phyloP scores from a whole-genome alignment of 257 asterid species.

The Solanum peruvianum region DNA sequence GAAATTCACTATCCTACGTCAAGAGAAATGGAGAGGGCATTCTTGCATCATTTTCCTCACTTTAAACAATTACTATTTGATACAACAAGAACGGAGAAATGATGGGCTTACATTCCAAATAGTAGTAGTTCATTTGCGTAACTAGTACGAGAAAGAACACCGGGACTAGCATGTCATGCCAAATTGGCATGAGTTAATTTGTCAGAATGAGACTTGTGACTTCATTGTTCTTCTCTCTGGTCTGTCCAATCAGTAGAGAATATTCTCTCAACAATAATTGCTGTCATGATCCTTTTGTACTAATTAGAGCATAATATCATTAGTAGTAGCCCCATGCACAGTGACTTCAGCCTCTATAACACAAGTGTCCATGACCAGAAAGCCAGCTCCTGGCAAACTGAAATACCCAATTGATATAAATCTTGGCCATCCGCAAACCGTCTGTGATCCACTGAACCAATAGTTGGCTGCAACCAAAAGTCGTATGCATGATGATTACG shows the following conservation, averaged over 20 bases:
- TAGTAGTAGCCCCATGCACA: conserved; percentile 35
- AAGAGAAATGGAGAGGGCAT: background rate
- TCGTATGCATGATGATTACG: background rate
- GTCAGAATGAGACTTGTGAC: background rate
- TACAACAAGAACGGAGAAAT: background rate
- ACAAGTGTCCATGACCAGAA: conserved; percentile 31
- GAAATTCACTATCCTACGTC: background rate
- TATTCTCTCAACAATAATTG: background rate
- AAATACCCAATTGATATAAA: conserved; percentile 33
- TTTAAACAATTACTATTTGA: background rate
- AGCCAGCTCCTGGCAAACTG: conserved; percentile 12
- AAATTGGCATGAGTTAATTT: background rate
- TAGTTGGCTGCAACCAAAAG: conserved; percentile 36
- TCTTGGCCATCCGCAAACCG: conserved; percentile 51
- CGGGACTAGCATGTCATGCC: background rate
- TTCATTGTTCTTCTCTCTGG: background rate
- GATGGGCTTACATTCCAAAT: background rate
- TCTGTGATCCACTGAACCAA: conserved; percentile 43
- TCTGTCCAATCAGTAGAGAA: background rate
- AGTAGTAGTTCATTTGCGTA: background rate
- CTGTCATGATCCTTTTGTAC: background rate
- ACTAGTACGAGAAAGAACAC: background rate
- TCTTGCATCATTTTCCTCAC: background rate
- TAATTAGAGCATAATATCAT: background rate
- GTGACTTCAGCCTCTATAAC: conserved; percentile 48